Evolutionary conservation across 768 basidiomycete genomes (phyloP), one percentile per base, ranked within the genome.

Genomic region (Podaxis carcinomalis): DNA sequence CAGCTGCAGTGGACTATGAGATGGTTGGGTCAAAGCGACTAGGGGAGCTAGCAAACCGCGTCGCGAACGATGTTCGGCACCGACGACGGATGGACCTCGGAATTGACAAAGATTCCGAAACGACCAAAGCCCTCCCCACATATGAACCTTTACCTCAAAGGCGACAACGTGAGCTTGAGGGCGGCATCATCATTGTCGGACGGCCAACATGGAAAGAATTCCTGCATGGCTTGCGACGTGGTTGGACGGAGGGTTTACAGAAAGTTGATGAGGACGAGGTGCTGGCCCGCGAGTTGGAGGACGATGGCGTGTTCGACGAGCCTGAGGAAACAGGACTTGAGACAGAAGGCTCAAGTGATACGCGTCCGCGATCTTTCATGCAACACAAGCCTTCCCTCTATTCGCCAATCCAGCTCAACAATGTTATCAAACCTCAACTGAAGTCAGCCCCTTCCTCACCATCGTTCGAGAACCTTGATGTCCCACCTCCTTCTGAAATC

Each of bases 191-290:
- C 59, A 77, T 99, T 59, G 73, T 99, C 32, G 97, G 97, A 3
- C 84, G 97, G 53, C 86, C 91, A 37, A 90, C 93, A 0, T 82
- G 96, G 74, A 99, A 98, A 76, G 97, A 99, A 75, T 98, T 92
- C 72, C 85, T 98, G 84, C 81, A 86, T 57, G 97, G 96, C 2
- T 70, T 98, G 44, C 84, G 82, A 69, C 80, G 83, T 57, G 97
- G 97, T 1, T 99, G 92, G 91, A 85, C 88, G 19, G 86, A 87
- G 28, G 78, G 84, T 1, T 72, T 93, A 35, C 81, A 87, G 51
- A 81, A 83, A 54, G 75, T 88, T 56, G 90, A 92, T 69, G 74
- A 77, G 37, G 93, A 95, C 61, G 88, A 93, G 56, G 72, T 75
- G 37, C 76, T 95, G n/a, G 79, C 90, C 0, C 80, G 77, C 57